Evolutionary conservation across 495 filamentous ascomycete species (phyloP).

Genomic region (Talaromyces liani): DNA sequence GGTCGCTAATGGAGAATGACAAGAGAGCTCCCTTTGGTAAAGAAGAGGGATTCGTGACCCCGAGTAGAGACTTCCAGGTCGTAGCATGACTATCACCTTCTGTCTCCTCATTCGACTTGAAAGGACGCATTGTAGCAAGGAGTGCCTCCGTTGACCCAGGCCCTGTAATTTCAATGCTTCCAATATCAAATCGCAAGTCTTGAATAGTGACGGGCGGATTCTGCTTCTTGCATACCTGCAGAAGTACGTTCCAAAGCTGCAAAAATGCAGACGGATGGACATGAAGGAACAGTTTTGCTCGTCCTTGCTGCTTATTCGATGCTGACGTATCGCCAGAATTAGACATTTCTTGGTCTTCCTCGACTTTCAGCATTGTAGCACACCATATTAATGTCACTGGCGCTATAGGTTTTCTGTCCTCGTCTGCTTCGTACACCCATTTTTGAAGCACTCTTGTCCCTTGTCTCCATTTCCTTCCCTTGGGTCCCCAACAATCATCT

Average conservation of each 20-base stretch:
- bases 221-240: slow-evolving; percentile 61
- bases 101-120: slow-evolving; percentile 20
- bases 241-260: slow-evolving; percentile 72
- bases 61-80: slow-evolving; percentile 56
- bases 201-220: slow-evolving; percentile 70
- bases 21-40: slow-evolving; percentile 68
- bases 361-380: slow-evolving; percentile 12
- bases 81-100: slow-evolving; percentile 36
- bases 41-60: slow-evolving; percentile 68
- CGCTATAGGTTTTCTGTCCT: slow-evolving; percentile 54
- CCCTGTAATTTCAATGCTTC: slow-evolving; percentile 83
- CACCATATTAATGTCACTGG: slow-evolving; percentile 71
- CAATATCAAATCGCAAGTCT: slow-evolving; percentile 88
- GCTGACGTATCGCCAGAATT: slow-evolving; percentile 17
- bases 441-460: slow-evolving; percentile 64
- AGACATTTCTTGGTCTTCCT: slow-evolving; percentile 32
- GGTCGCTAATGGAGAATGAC: slow-evolving; percentile 67
- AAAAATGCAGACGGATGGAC: slow-evolving; percentile 86
- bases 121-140: slow-evolving; percentile 59
- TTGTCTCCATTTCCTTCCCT: slow-evolving; percentile 63
- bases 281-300: slow-evolving; percentile 54
- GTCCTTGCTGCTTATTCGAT: slow-evolving; percentile 20
- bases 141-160: slow-evolving; percentile 79
- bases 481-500: slow-evolving; percentile 49
- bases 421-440: slow-evolving; percentile 55